Percentiles rank a stretch among this genome's conserved stretches.
Conservation (phyloP, 805 yeast species). For the Hanseniaspora lachancei region DNA sequence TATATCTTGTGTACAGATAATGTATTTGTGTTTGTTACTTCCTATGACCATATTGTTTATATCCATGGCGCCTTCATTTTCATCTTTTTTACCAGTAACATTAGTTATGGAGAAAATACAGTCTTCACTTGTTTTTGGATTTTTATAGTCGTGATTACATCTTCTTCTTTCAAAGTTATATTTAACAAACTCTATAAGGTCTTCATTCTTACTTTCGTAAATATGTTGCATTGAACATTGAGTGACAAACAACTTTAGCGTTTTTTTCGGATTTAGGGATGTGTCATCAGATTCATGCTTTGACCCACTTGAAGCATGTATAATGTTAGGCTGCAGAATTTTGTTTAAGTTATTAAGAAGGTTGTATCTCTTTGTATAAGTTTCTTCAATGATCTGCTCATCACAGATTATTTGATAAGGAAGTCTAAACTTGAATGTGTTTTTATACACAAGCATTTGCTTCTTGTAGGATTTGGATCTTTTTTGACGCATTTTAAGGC, state of each 20-base stretch:
- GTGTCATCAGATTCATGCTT: conserved; percentile 57
- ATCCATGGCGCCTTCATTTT: not conserved
- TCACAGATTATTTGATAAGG: conserved; percentile 89
- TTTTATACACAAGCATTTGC: conserved; percentile 73
- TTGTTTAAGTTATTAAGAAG: conserved; percentile 66
- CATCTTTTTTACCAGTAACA: conserved; percentile 40
- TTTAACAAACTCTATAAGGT: conserved; percentile 71
- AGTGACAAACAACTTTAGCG: conserved; percentile 34
- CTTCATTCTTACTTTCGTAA: conserved; percentile 57
- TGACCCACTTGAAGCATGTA: conserved; percentile 33
- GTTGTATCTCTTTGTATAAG: conserved; percentile 58
- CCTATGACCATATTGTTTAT: conserved; percentile 12
- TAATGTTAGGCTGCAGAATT: conserved; percentile 46
- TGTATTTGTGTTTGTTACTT: conserved; percentile 72
- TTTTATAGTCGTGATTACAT: conserved; percentile 67
- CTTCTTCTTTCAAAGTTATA: conserved; percentile 69
- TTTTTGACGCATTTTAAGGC: conserved; percentile 73
- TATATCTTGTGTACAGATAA: conserved; percentile 73
- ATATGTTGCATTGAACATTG: conserved; percentile 88
- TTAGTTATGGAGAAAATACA: conserved; percentile 62
- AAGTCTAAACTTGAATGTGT: conserved; percentile 81
- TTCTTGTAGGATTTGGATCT: conserved; percentile 89
- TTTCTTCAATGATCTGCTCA: conserved; percentile 56
- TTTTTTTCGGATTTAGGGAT: conserved; percentile 4
- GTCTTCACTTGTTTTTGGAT: conserved; percentile 51